These are phyloP conservation scores for Capsaspora owczarzaki DNA, from an alignment of 78 protist genomes.

Conservation along the genomic window DNA sequence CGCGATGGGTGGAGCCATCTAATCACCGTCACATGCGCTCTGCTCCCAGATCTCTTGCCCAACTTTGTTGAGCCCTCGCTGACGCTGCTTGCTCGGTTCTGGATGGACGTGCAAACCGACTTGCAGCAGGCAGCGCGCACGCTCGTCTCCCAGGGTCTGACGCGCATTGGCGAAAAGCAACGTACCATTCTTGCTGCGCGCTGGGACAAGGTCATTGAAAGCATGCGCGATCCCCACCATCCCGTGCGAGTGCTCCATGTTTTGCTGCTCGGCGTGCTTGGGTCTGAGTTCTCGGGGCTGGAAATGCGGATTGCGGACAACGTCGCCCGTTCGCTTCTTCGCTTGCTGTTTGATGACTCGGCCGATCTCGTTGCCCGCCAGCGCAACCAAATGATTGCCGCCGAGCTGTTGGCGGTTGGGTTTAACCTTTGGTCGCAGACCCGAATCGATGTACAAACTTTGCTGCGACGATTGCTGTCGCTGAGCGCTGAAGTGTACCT, in stretches of 20 bases:
- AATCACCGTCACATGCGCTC: not conserved
- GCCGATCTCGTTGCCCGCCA: not conserved
- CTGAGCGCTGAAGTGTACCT: too few species aligned
- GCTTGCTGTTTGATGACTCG: not conserved
- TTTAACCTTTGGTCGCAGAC: not conserved
- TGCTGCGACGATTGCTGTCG: not conserved
- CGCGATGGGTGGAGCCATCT: not conserved
- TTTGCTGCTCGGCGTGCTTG: not conserved
- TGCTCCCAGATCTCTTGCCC: not conserved
- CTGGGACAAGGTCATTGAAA: not conserved
- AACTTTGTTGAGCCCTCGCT: constrained; percentile 3
- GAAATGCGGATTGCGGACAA: not conserved
- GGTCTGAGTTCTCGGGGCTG: not conserved
- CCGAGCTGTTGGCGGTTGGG: constrained; percentile 9
- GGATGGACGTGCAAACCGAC: not conserved
- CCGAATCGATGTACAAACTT: not conserved
- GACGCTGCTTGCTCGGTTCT: constrained; percentile 2
- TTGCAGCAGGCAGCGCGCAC: constrained; percentile 25
- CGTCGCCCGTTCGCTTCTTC: not conserved
- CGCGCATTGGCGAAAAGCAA: not conserved
- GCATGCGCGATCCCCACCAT: not conserved
- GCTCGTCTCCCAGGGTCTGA: not conserved
- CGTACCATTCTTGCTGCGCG: not conserved
- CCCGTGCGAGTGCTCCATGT: not conserved
- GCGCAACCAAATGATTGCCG: not conserved